A percentile compares a stretch with the other conserved stretches of the same genome.
Conservation (phyloP, 306 rosid genomes). For the Quercus dentata region DNA sequence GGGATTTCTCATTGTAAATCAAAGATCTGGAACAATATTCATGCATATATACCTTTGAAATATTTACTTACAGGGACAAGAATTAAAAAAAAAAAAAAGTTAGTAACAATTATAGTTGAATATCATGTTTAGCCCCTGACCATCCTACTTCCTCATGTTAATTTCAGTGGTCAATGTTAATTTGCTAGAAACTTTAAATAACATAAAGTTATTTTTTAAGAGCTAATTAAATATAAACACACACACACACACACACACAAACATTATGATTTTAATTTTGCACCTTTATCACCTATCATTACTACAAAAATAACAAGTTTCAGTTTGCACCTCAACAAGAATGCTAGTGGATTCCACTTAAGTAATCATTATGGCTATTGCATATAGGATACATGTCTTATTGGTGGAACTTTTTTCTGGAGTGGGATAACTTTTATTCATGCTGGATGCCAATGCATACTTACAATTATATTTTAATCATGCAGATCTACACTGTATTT, state of each 20-base stretch:
- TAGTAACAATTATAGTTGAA: no score
- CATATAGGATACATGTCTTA: neutral
- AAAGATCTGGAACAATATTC: no score
- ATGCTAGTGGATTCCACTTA: neutral
- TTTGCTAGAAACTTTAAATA: no score
- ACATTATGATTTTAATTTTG: neutral
- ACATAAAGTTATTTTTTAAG: no score
- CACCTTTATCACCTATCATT: neutral
- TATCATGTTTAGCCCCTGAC: no score
- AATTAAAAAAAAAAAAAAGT: no score
- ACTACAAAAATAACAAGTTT: neutral
- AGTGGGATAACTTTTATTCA: neutral
- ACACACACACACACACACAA: neutral
- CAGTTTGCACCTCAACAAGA: neutral
- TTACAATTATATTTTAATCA: conserved; percentile 21
- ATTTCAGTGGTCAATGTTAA: no score
- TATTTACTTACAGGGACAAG: no score
- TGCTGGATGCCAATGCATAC: neutral
- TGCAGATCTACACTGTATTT: conserved; percentile 59
- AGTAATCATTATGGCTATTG: neutral
- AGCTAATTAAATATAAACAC: no score
- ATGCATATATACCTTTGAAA: no score
- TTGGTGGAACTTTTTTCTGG: neutral
- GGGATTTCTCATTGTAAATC: no score
- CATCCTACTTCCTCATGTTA: no score